Base-by-base conservation (phyloP, 176 grass and related monocot species). In the Oryza officinalis region DNA sequence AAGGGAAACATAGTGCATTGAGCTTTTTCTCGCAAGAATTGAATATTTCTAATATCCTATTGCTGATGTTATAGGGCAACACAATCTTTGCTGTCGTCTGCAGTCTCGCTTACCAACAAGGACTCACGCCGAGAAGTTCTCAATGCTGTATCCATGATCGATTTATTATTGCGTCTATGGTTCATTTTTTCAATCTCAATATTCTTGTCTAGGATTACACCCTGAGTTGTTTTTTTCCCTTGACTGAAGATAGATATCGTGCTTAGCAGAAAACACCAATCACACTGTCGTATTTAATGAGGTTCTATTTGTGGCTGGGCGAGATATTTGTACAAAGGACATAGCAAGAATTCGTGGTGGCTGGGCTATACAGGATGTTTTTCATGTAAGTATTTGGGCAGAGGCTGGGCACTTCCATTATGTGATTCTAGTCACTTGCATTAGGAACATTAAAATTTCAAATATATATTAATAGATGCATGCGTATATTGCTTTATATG, bases 301-400 rank as follows among this genome's bases (percentile, higher is more conserved):
- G 86, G 93, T 98, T 84, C 77, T 98, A 72, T 87, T 78, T 91
- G 89, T 92, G 47, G 92, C 96, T 88, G 92, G 90, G 87, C 90
- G 79, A 81, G 96, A 98, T 82, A 93, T 98, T 80, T 88, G 90
- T 86, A 91, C 89, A 49, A 98, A 98, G 84, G 96, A 98, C 71
- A 86, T 98, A 85, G 49, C 93, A 83, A 92, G 93, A 88, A 93
- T 98, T 82, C 93, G 87, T 71, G 96, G 96, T 67, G 96, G 96
- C 47, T 98, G 96, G 96, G 92, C 96, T 63, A 81, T 98, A 81
- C 93, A 95, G 82, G 96, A 98, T 91, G 92, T 85, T 74, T 95
- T 95, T 85, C 87, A 92, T 92, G 96, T 95, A 69, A 79, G 90
- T 94, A 76, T 84, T 75, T 73, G 46, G 49, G 57, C 72, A 0